phyloP scores from a whole-genome alignment of 2,329 filamentous ascomycete genomes.

The Microascus cirrosus region DNA sequence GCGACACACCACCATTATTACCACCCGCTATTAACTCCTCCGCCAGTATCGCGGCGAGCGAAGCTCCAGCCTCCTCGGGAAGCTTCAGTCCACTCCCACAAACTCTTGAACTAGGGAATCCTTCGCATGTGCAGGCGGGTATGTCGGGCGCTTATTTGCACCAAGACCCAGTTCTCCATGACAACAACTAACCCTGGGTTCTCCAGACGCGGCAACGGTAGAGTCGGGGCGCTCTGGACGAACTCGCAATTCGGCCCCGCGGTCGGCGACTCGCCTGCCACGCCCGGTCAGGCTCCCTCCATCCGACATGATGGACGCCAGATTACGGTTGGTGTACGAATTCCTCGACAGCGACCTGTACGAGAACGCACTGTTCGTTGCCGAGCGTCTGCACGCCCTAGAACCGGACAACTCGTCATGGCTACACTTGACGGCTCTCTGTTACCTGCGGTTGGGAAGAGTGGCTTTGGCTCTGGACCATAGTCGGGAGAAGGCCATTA shows the following conservation, averaged over 20 bases:
- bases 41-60: neutral
- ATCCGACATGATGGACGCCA: constrained; percentile 4
- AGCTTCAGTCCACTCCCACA: neutral
- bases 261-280: constrained; percentile 1
- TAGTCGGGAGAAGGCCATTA: constrained; percentile 6
- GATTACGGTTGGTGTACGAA: constrained; percentile 4
- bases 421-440: constrained; percentile 10
- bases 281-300: neutral
- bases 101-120: neutral
- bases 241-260: neutral
- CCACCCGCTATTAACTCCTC: neutral
- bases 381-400: constrained; percentile 7
- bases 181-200: neutral
- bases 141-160: neutral
- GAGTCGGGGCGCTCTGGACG: neutral
- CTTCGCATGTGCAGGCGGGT: neutral
- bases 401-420: constrained; percentile 8
- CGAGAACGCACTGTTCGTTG: constrained; percentile 5
- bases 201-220: neutral
- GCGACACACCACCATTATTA: neutral
- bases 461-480: constrained; percentile 4
- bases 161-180: neutral
- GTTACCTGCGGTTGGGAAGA: constrained; percentile 9
- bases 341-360: constrained; percentile 4
- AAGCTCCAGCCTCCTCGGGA: neutral